phyloP scores from a whole-genome alignment of 2,329 filamentous ascomycete genomes.

The Pseudogymnoascus sp. region DNA sequence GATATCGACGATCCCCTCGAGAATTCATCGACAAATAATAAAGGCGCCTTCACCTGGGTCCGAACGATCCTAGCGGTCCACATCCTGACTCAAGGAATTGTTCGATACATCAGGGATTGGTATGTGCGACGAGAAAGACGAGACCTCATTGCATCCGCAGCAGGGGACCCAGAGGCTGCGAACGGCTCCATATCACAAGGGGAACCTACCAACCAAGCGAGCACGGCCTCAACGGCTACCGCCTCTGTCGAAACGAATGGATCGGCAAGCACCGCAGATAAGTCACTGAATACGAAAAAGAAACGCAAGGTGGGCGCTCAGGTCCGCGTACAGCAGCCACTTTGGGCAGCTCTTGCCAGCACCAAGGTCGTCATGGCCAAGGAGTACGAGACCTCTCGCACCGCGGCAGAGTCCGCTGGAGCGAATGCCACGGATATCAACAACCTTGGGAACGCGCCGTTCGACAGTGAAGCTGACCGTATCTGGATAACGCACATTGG shows the following conservation, averaged over 20 bases:
- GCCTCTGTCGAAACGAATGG: slow-evolving; percentile 42
- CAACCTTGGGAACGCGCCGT: slow-evolving; percentile 68
- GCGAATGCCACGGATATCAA: slow-evolving; percentile 70
- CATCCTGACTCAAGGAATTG: slow-evolving; percentile 65
- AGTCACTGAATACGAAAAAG: slow-evolving; percentile 62
- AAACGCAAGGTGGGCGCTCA: slow-evolving; percentile 86
- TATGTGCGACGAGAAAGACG: slow-evolving; percentile 54
- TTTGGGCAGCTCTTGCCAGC: slow-evolving; percentile 90
- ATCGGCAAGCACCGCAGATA: slow-evolving; percentile 27
- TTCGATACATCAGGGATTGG: slow-evolving; percentile 64
- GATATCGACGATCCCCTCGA: slow-evolving; percentile 42
- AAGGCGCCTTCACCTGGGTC: slow-evolving; percentile 56
- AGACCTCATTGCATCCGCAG: slow-evolving; percentile 40
- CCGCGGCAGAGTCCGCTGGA: slow-evolving; percentile 63
- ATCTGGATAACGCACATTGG: slow-evolving; percentile 79
- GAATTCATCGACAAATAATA: slow-evolving; percentile 33
- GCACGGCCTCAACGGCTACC: slow-evolving; percentile 36
- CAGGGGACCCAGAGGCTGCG: slow-evolving; percentile 56
- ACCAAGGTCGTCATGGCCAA: slow-evolving; percentile 96
- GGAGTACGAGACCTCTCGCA: slow-evolving; percentile 77
- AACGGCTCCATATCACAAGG: slow-evolving; percentile 30
- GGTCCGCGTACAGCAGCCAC: slow-evolving; percentile 80
- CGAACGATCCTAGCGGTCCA: slow-evolving; percentile 65
- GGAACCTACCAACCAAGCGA: neutral
- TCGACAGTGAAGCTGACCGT: slow-evolving; percentile 61